phyloP scores from a whole-genome alignment of 345 rosid genomes.

The Microcos paniculata region DNA sequence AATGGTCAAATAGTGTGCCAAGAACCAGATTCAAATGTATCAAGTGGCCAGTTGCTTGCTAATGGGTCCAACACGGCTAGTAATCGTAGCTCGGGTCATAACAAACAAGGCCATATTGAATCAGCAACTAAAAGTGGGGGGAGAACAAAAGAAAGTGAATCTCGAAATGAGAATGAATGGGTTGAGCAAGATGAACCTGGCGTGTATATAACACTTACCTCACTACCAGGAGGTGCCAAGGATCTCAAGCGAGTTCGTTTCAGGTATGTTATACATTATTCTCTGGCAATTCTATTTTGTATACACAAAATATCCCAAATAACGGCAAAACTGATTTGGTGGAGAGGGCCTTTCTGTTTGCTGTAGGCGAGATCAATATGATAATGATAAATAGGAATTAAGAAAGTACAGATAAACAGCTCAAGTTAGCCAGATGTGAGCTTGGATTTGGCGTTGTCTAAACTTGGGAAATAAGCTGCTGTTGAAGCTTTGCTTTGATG shows the following conservation, averaged over 20 bases:
- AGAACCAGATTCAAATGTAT: constrained; percentile 48
- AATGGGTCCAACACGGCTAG: constrained; percentile 53
- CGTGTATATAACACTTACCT: constrained; percentile 88
- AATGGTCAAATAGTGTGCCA: constrained; percentile 35
- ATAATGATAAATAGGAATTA: not conserved
- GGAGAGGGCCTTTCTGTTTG: not conserved
- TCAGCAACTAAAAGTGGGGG: constrained; percentile 56
- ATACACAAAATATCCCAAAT: not conserved
- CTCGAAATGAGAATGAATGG: constrained; percentile 75
- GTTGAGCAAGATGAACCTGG: constrained; percentile 99
- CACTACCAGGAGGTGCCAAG: constrained; percentile 79
- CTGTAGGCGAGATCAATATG: not conserved
- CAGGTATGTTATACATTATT: constrained; percentile 50
- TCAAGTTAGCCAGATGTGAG: not conserved
- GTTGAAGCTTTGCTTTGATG: not conserved
- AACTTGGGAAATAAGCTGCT: not conserved
- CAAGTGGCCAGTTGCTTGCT: constrained; percentile 44
- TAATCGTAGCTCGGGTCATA: constrained; percentile 41
- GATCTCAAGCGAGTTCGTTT: constrained; percentile 99
- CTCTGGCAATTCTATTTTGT: not conserved
- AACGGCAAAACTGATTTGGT: not conserved
- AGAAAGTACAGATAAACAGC: not conserved
- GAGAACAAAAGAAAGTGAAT: constrained; percentile 61
- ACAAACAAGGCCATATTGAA: constrained; percentile 59
- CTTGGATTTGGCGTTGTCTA: not conserved